Evolutionary conservation across 495 filamentous ascomycete genomes (phyloP).

Genomic region (Penicillium roqueforti): DNA sequence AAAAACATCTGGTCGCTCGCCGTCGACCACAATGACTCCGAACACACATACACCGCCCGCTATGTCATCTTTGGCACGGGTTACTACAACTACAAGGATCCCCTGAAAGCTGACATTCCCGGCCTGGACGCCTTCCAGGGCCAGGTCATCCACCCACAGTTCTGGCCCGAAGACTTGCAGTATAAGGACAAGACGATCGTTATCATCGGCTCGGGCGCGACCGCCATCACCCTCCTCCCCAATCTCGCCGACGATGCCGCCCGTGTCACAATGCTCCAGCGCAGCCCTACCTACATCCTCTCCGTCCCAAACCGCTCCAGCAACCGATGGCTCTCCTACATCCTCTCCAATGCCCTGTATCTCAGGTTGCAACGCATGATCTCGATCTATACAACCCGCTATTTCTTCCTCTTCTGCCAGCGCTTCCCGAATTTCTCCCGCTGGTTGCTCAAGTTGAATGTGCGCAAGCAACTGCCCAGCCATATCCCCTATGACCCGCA

Average conservation of each 20-base stretch:
- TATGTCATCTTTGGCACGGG: constrained; percentile 63
- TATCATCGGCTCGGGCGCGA: constrained; percentile 55
- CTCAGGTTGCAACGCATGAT: constrained; percentile 40
- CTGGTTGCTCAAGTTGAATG: constrained; percentile 39
- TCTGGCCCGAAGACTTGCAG: constrained; percentile 50
- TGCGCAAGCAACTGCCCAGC: constrained; percentile 49
- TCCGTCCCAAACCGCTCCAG: constrained; percentile 42
- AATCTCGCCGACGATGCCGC: constrained; percentile 42
- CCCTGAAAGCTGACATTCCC: constrained; percentile 47
- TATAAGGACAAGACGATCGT: constrained; percentile 51
- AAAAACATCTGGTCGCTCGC: constrained; percentile 58
- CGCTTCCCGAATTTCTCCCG: constrained; percentile 51
- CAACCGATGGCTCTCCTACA: constrained; percentile 33
- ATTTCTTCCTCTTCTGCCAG: constrained; percentile 53
- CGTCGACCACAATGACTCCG: constrained; percentile 46
- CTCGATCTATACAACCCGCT: constrained; percentile 42
- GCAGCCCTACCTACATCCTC: constrained; percentile 58
- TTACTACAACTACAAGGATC: constrained; percentile 60
- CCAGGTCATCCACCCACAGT: constrained; percentile 47
- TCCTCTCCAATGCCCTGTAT: constrained; percentile 35
- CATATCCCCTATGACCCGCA: constrained; percentile 57
- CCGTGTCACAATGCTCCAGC: constrained; percentile 53
- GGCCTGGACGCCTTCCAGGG: constrained; percentile 40
- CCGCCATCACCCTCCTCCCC: constrained; percentile 52
- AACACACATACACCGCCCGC: constrained; percentile 44